These are phyloP conservation scores for Yamadazyma diddensiae DNA, from an alignment of 1,139 yeast genomes.

Conservation along the genomic window DNA sequence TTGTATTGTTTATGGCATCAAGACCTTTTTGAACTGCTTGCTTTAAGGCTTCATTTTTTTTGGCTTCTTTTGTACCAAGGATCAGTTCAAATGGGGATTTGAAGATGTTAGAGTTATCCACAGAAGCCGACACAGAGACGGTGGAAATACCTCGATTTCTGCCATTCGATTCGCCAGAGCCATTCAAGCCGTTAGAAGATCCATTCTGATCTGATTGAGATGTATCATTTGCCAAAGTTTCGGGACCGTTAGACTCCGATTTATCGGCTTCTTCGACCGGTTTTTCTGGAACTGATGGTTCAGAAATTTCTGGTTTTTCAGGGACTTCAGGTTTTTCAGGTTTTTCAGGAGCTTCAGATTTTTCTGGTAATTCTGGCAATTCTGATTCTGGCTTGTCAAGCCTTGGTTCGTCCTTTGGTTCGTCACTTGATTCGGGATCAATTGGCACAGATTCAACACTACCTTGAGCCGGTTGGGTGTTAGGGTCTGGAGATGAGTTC, in stretches of 20 bases:
- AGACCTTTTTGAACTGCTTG: slow-evolving; percentile 34
- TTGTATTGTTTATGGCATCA: slow-evolving; percentile 29
- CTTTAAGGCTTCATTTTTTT: slow-evolving; percentile 35
- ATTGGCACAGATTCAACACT: too few species aligned
- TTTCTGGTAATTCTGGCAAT: too few species aligned
- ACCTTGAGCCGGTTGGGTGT: too few species aligned
- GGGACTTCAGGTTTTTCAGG: background rate
- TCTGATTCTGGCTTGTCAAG: too few species aligned
- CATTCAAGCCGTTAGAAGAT: slow-evolving; percentile 5
- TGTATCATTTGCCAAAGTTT: slow-evolving; percentile 15
- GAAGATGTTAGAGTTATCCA: slow-evolving; percentile 40
- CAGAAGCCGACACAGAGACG: slow-evolving; percentile 24
- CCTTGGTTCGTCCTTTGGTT: background rate
- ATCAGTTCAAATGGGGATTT: slow-evolving; percentile 37
- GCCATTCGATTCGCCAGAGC: slow-evolving; percentile 5
- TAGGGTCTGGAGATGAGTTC: too few species aligned
- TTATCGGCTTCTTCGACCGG: background rate
- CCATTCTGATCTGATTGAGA: slow-evolving; percentile 4
- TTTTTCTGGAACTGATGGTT: background rate
- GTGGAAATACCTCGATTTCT: slow-evolving; percentile 20
- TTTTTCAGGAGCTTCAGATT: too few species aligned
- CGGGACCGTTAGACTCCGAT: slow-evolving; percentile 2
- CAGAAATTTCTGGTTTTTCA: background rate
- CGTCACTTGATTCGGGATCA: too few species aligned
- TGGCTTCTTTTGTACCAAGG: slow-evolving; percentile 36